Conservation (phyloP, 768 basidiomycete species). For the Tubosaeta sp. region DNA sequence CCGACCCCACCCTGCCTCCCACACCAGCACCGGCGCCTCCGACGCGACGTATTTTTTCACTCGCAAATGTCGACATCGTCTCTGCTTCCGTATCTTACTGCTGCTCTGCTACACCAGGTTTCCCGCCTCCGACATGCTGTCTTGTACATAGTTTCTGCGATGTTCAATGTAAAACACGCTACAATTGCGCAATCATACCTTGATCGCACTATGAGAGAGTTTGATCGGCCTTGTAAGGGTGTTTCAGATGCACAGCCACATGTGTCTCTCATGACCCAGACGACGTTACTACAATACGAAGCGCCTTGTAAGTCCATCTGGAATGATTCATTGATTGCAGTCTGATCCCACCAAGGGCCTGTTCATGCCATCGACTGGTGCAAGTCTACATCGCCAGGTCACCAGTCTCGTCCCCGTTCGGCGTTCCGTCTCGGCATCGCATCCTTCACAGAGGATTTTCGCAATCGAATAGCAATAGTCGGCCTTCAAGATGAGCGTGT, state of each 20-base stretch:
- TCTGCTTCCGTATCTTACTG: constrained; percentile 14
- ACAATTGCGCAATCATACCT: constrained; percentile 11
- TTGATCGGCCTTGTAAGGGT: not conserved
- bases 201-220: not conserved
- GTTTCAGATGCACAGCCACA: constrained; percentile 21
- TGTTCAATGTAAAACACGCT: constrained; percentile 28
- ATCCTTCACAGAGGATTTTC: constrained; percentile 81
- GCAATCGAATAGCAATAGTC: constrained; percentile 75
- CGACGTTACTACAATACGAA: constrained; percentile 75
- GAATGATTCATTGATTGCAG: constrained; percentile 1
- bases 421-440: constrained; percentile 83
- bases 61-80: constrained; percentile 17
- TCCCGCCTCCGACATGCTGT: constrained; percentile 21
- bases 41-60: constrained; percentile 21
- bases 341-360: constrained; percentile 55
- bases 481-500: constrained; percentile 83
- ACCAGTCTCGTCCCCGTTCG: constrained; percentile 66
- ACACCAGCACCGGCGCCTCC: constrained; percentile 15
- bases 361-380: constrained; percentile 87
- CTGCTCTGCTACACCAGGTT: constrained; percentile 20
- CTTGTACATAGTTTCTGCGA: constrained; percentile 27
- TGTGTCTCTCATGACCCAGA: constrained; percentile 53
- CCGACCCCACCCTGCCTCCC: constrained; percentile 11
- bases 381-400: constrained; percentile 71
- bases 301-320: constrained; percentile 66